Evolutionary conservation across 805 yeast species (phyloP).

Genomic region (Metschnikowia henanensis): DNA sequence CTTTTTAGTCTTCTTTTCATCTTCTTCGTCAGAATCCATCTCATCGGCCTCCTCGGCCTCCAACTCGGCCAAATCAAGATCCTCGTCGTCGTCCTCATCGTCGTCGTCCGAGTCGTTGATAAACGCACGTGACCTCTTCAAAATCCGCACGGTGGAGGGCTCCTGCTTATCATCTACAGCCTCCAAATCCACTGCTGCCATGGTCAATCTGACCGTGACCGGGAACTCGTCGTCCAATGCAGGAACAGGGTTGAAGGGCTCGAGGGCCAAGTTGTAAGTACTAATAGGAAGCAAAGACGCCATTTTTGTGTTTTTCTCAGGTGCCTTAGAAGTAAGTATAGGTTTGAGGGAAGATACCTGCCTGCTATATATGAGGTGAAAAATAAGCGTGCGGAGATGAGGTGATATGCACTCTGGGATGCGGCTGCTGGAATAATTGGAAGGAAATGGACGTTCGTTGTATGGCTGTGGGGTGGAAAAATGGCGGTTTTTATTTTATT

Average conservation of each 20-base stretch:
- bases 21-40: constrained; percentile 40
- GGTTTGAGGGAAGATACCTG: background rate
- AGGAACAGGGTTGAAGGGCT: constrained; percentile 85
- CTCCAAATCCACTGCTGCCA: constrained; percentile 95
- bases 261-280: constrained; percentile 79
- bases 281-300: constrained; percentile 79
- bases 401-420: constrained; percentile 9
- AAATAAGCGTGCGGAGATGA: constrained; percentile 10
- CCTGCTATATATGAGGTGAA: background rate
- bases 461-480: no score
- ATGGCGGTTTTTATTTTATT: no score
- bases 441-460: no score
- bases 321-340: background rate
- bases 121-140: constrained; percentile 60
- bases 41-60: constrained; percentile 11
- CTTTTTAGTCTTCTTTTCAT: constrained; percentile 42
- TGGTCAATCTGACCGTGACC: constrained; percentile 84
- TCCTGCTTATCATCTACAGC: constrained; percentile 75
- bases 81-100: no score
- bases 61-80: background rate
- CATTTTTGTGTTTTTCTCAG: constrained; percentile 40
- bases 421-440: no score
- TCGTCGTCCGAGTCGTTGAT: constrained; percentile 41
- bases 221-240: constrained; percentile 88
- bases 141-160: constrained; percentile 88